A percentile compares a stretch with the other conserved stretches of the same genome.
These are phyloP conservation scores for Coleophoma eucalyptorum DNA, from an alignment of 2,329 filamentous ascomycete species.

Conservation along the genomic window DNA sequence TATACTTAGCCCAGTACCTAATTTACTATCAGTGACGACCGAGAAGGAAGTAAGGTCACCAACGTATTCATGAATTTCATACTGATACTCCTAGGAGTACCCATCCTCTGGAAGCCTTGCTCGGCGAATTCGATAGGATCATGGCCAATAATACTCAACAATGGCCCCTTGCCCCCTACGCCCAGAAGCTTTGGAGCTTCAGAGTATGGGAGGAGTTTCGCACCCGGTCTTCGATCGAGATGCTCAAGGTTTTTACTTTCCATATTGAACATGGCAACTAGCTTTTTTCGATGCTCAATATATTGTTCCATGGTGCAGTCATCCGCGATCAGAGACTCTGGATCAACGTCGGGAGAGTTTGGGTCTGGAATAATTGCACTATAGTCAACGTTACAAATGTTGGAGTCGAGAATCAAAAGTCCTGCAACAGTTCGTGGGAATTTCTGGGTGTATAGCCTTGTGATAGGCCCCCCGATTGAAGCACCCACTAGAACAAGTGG, in stretches of 20 bases:
- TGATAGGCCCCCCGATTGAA: slow-evolving; percentile 27
- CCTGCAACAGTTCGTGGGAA: slow-evolving; percentile 22
- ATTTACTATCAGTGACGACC: not conserved
- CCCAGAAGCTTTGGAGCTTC: slow-evolving; percentile 22
- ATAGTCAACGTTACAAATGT: slow-evolving; percentile 27
- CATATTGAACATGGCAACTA: slow-evolving; percentile 24
- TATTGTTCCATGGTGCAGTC: slow-evolving; percentile 25
- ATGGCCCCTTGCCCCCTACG: slow-evolving; percentile 21
- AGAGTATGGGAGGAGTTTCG: slow-evolving; percentile 21
- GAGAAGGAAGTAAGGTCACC: slow-evolving; percentile 6
- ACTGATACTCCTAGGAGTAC: slow-evolving; percentile 25
- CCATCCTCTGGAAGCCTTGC: slow-evolving; percentile 26
- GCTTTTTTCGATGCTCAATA: slow-evolving; percentile 20
- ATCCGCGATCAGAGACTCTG: slow-evolving; percentile 14
- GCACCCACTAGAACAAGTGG: slow-evolving; percentile 24
- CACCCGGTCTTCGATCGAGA: slow-evolving; percentile 22
- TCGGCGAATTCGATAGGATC: slow-evolving; percentile 26
- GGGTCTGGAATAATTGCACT: slow-evolving; percentile 25
- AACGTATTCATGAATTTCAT: slow-evolving; percentile 27
- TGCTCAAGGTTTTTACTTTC: slow-evolving; percentile 24
- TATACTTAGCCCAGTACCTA: slow-evolving; percentile 29
- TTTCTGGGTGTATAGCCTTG: slow-evolving; percentile 25
- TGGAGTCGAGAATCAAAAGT: slow-evolving; percentile 28
- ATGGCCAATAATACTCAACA: slow-evolving; percentile 27
- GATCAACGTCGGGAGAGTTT: slow-evolving; percentile 18